Conservation (phyloP, 116 monocot genomes). For the Papilionanthe hybrid region DNA sequence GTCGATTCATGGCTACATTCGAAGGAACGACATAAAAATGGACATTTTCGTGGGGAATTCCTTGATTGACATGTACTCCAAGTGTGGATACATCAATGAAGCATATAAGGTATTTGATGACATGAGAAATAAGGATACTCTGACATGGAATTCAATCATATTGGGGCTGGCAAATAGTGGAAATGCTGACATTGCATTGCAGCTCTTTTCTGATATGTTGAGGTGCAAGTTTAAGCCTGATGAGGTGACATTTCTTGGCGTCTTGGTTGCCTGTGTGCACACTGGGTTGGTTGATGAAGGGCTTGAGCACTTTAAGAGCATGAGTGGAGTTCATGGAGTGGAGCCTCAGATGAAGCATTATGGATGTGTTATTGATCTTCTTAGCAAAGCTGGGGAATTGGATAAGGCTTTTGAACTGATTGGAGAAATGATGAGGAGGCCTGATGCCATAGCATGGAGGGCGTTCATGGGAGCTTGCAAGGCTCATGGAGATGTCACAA, state of each 20-base stretch:
- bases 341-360: constrained; percentile 45
- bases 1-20: constrained; percentile 34
- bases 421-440: constrained; percentile 19
- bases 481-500: constrained; percentile 18
- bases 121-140: constrained; percentile 30
- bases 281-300: constrained; percentile 27
- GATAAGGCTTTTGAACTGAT: constrained; percentile 31
- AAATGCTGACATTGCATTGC: constrained; percentile 13
- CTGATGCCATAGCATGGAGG: constrained; percentile 35
- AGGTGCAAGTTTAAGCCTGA: constrained; percentile 19
- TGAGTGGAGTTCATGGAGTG: constrained; percentile 27
- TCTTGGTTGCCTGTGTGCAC: constrained; percentile 37
- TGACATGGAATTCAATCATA: constrained; percentile 41
- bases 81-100: constrained; percentile 36
- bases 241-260: constrained; percentile 28
- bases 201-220: constrained; percentile 29
- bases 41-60: constrained; percentile 40
- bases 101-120: constrained; percentile 26
- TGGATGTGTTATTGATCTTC: constrained; percentile 42
- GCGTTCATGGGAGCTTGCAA: constrained; percentile 36
- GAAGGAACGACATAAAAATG: constrained; percentile 19
- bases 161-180: constrained; percentile 32
- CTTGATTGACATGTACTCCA: constrained; percentile 51
- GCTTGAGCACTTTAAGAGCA: constrained; percentile 24
- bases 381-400: constrained; percentile 25